Evolutionary conservation across 2,329 filamentous ascomycete genomes (phyloP).

Genomic region (Drechslerella coelobrocha): DNA sequence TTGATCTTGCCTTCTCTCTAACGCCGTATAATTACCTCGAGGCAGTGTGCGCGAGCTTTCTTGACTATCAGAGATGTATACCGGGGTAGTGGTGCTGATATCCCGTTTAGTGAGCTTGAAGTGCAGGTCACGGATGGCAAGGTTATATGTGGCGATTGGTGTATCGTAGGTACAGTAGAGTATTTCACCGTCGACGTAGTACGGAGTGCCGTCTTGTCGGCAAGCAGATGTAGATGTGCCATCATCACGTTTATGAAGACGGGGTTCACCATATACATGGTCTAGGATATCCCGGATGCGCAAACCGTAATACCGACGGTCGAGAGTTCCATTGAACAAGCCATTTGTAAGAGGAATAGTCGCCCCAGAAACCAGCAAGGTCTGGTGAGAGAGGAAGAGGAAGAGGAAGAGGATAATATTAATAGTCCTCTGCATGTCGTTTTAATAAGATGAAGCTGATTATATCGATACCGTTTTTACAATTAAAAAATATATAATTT

Average conservation of each 20-base stretch:
- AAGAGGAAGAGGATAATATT: background rate
- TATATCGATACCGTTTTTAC: background rate
- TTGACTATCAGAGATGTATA: conserved; percentile 9
- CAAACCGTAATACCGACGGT: conserved; percentile 24
- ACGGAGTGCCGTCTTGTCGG: background rate
- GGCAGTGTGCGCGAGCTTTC: background rate
- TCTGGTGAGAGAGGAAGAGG: conserved; percentile 2
- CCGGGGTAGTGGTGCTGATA: background rate
- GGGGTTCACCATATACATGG: conserved; percentile 22
- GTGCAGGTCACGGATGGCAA: conserved; percentile 19
- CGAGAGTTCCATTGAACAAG: conserved; percentile 1
- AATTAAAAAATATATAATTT: background rate
- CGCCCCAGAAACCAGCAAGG: background rate
- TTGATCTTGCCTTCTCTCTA: background rate
- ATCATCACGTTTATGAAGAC: conserved; percentile 14
- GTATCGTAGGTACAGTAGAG: conserved; percentile 21
- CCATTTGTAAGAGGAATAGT: background rate
- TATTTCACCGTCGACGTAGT: conserved; percentile 8
- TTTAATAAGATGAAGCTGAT: background rate
- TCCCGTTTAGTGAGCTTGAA: conserved; percentile 5
- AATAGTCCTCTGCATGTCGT: background rate
- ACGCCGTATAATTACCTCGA: background rate
- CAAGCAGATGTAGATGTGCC: background rate
- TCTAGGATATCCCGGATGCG: conserved; percentile 24
- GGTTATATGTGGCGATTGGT: conserved; percentile 16